Conservation (phyloP, 1,139 yeast species). For the Candida mesenterica region DNA sequence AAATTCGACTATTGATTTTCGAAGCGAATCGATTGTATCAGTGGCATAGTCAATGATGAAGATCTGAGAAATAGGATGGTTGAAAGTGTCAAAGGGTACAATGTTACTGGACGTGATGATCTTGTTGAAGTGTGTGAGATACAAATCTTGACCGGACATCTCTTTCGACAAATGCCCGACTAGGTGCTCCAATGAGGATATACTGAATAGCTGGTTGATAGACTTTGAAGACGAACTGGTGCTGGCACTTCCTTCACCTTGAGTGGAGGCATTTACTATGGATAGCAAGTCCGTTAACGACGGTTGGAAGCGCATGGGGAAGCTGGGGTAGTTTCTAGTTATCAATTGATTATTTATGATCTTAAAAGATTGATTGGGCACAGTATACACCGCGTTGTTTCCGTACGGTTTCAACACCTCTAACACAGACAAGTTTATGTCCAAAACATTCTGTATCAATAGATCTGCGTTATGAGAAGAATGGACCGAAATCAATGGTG, state of each 20-base stretch:
- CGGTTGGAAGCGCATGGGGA: conserved; percentile 46
- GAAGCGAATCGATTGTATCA: conserved; percentile 50
- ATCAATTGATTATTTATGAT: conserved; percentile 43
- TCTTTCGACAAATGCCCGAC: conserved; percentile 20
- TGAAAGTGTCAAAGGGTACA: conserved; percentile 83
- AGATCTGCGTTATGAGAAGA: conserved; percentile 53
- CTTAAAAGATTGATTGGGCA: conserved; percentile 36
- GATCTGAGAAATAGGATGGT: conserved; percentile 83
- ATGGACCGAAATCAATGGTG: conserved; percentile 58
- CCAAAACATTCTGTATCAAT: conserved; percentile 37
- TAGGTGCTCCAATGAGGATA: conserved; percentile 37
- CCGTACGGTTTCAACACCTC: conserved; percentile 45
- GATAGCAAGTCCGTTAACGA: conserved; percentile 41
- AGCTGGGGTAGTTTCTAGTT: conserved; percentile 42
- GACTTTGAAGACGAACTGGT: neutral
- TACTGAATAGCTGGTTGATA: conserved; percentile 37
- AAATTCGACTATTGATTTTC: conserved; percentile 40
- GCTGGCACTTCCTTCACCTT: conserved; percentile 1
- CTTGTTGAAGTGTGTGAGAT: conserved; percentile 57
- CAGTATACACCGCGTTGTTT: conserved; percentile 43
- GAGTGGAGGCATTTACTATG: conserved; percentile 23
- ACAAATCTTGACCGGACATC: conserved; percentile 33
- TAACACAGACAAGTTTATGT: conserved; percentile 30
- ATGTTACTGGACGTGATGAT: conserved; percentile 60
- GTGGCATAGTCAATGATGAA: conserved; percentile 54